Percentiles rank a stretch among this genome's conserved stretches.
These are phyloP conservation scores for Limnanthes douglasii DNA, from an alignment of 345 rosid species.

Conservation along the genomic window DNA sequence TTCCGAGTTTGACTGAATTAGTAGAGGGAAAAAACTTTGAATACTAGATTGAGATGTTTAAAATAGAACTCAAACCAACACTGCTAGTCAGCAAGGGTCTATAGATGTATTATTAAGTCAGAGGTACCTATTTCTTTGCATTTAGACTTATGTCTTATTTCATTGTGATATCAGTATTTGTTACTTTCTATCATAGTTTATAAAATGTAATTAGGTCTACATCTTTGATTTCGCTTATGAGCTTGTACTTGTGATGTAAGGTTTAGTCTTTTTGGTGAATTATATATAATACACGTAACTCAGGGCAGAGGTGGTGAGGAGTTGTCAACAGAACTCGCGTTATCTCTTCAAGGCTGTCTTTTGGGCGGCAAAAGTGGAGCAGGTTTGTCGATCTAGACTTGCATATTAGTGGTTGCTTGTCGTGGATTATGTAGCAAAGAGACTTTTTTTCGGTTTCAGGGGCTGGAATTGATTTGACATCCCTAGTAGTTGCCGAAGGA, in stretches of 20 bases:
- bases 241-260: background rate
- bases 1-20: too few relatives aligned
- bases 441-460: conserved; percentile 25
- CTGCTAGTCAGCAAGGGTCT: too few relatives aligned
- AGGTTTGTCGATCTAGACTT: conserved; percentile 25
- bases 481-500: conserved; percentile 65
- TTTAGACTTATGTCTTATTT: too few relatives aligned
- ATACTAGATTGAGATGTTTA: too few relatives aligned
- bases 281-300: conserved; percentile 2
- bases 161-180: too few relatives aligned
- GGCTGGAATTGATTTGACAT: conserved; percentile 66
- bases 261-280: conserved; percentile 1
- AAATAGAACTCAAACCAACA: too few relatives aligned
- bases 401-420: background rate
- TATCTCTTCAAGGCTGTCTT: conserved; percentile 59
- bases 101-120: too few relatives aligned
- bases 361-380: conserved; percentile 86
- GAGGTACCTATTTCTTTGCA: too few relatives aligned
- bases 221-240: background rate
- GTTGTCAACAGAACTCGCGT: conserved; percentile 64
- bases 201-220: background rate
- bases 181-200: too few relatives aligned
- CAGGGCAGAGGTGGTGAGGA: conserved; percentile 97
- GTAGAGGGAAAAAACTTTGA: too few relatives aligned
- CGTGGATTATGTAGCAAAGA: conserved; percentile 5